Base-by-base conservation (phyloP, 495 filamentous ascomycete genomes). In the Penicillium verhagenii region DNA sequence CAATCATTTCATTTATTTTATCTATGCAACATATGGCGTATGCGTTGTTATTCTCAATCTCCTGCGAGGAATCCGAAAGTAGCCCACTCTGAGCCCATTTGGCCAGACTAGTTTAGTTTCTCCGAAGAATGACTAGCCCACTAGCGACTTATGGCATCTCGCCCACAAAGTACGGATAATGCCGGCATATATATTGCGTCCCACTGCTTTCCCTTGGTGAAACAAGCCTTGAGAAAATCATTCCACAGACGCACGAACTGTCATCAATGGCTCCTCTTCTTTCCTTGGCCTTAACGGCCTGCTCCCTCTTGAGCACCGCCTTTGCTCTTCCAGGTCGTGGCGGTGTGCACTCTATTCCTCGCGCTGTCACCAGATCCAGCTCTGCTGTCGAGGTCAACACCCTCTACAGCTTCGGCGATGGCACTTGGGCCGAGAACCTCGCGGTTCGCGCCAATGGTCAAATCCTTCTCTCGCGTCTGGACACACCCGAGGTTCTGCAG, bases 351-450 rank as follows among this genome's bases (percentile, higher is more conserved):
- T 21, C 38, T 20, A 3, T 43, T 43, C 19, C 19, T 43, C 37
- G 37, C 18, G 21, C n/a, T 11, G 2, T 20, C 4, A 20, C 7
- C 38, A 19, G n/a, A n/a, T n/a, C 39, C n/a, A 11, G 39, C 11
- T 47, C 44, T 47, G 7, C 44, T 18, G 44, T 47, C 13, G 24
- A 47, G 4, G 44, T 29, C 9, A 25, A 47, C 14, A 16, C 19
- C 29, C 44, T 47, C 19, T 47, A 47, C 44, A 47, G 44, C 44
- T 47, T 47, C 6, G 44, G 44, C 21, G 7, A 29, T 14, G 44
- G 44, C 3, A 47, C 44, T 3, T 47, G 44, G 44, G 44, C 44
- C 3, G 44, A 47, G 44, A 47, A 47, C 13, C 44, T 47, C 13
- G 44, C 44, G 3, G n/a, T 47, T 6, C 44, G 44, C n/a, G 44